Percentiles rank a stretch among this genome's conserved stretches.
Evolutionary conservation across 148 eudicot species (phyloP).

Genomic region (Cornus florida): DNA sequence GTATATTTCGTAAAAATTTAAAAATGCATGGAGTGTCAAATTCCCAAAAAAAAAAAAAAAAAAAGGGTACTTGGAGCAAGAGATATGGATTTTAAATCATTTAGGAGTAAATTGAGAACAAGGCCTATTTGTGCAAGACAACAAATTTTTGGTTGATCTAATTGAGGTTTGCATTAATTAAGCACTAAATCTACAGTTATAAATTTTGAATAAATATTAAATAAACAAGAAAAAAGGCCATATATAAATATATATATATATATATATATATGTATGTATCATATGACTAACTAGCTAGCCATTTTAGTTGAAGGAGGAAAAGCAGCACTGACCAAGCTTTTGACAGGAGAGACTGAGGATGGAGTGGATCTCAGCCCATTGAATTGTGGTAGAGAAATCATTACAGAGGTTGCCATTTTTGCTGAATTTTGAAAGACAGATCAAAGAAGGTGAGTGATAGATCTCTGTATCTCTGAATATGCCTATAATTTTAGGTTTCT

Average conservation of each 20-base stretch:
- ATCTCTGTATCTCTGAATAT: neutral
- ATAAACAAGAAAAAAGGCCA: neutral
- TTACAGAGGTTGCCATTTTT: constrained; percentile 38
- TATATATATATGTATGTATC: neutral
- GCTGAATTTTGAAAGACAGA: neutral
- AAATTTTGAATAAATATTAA: too few relatives aligned
- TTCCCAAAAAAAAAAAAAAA: too few relatives aligned
- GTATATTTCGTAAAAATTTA: too few relatives aligned
- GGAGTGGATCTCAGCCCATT: constrained; percentile 65
- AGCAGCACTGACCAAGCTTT: constrained; percentile 54
- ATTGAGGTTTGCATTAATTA: too few relatives aligned
- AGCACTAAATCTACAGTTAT: too few relatives aligned
- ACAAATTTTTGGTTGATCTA: too few relatives aligned
- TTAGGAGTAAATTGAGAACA: too few relatives aligned
- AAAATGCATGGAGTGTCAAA: too few relatives aligned
- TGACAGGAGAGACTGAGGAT: constrained; percentile 39
- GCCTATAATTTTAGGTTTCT: neutral
- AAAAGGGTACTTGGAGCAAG: too few relatives aligned
- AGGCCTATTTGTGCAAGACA: too few relatives aligned
- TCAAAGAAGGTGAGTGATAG: neutral
- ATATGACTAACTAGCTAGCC: neutral
- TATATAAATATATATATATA: too few relatives aligned
- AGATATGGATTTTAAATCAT: too few relatives aligned
- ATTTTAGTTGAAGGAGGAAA: neutral
- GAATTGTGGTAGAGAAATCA: constrained; percentile 54